Conservation (phyloP, 805 yeast genomes). For the Metschnikowia aberdeeniae region DNA sequence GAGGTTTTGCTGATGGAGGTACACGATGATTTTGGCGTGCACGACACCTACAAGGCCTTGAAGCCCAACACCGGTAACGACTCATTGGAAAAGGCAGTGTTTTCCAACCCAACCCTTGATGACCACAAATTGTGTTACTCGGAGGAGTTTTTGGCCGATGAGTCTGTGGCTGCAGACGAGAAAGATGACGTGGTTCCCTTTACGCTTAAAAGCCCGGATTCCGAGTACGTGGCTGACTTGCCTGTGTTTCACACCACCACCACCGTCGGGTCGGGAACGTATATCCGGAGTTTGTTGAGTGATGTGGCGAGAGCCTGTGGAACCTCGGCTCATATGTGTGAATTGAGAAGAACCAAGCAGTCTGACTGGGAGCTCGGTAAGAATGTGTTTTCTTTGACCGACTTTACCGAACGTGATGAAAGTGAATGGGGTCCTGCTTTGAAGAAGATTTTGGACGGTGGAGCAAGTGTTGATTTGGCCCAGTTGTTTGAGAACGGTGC, state of each 20-base stretch:
- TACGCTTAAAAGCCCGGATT: slow-evolving; percentile 33
- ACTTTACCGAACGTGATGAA: slow-evolving; percentile 59
- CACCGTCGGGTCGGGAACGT: slow-evolving; percentile 90
- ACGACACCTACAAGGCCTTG: slow-evolving; percentile 50
- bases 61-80: slow-evolving; percentile 46
- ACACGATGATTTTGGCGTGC: slow-evolving; percentile 48
- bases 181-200: slow-evolving; percentile 38
- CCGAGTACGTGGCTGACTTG: slow-evolving; percentile 45
- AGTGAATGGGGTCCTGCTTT: slow-evolving; percentile 69
- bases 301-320: slow-evolving; percentile 82
- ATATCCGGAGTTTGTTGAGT: slow-evolving; percentile 83
- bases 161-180: slow-evolving; percentile 28
- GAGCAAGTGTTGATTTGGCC: slow-evolving; percentile 23
- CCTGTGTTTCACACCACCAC: slow-evolving; percentile 72
- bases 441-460: slow-evolving; percentile 45
- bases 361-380: slow-evolving; percentile 78
- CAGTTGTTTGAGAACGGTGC: slow-evolving; percentile 17
- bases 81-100: slow-evolving; percentile 42
- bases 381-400: slow-evolving; percentile 63
- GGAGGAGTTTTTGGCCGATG: slow-evolving; percentile 45
- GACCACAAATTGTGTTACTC: slow-evolving; percentile 63
- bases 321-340: slow-evolving; percentile 85
- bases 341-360: slow-evolving; percentile 67
- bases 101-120: slow-evolving; percentile 52
- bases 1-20: slow-evolving; percentile 53